Base-by-base conservation (phyloP, 2,329 filamentous ascomycete species). In the Colletotrichum echinochloae region DNA sequence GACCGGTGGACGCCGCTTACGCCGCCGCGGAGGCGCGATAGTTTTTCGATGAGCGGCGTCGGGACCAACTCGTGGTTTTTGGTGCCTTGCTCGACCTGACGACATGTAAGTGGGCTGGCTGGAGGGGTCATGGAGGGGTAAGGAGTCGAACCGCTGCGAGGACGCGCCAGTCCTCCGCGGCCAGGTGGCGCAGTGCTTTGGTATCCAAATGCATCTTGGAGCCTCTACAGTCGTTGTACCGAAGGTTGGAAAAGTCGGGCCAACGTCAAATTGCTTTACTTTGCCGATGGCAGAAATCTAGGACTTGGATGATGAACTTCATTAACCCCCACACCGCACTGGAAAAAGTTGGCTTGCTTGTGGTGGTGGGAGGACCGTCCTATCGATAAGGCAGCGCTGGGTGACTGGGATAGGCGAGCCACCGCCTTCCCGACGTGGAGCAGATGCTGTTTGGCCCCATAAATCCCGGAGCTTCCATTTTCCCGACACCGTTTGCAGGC, bases 1-100 rank as follows among this genome's bases (percentile, higher is more conserved):
- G 91, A 92, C 77, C 88, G 93, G 81, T 96, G 93, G 26, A 97
- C 94, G 71, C 93, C 93, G 76, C 88, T 92, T 74, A 89, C 89
- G 64, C 92, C 92, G 67, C 93, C 92, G 66, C 94, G 91, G 46
- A 97, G 88, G 49, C 93, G 92, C 8, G 95, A 90, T 33, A 97
- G 88, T 78, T 94, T 93, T 69, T 92, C 90, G 74, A 99, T 98
- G 74, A 98, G 82, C 5, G 94, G 85, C 18, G 95, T 98, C 9
- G 96, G 96, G 2, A 99, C 95, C 67, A 99, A 88, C 83, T 99
- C 96, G 85, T 99, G 96, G 83, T 98, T 98, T 81, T 94, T 95
- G 82, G 93, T 97, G 78, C 95, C 95, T 82, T 91, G 91, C 81
- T 99, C 96, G 77, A 97, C 93, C 94, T 97, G 81, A 65, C 75